Base-by-base conservation (phyloP, 345 rosid species). In the Camelina sativa region DNA sequence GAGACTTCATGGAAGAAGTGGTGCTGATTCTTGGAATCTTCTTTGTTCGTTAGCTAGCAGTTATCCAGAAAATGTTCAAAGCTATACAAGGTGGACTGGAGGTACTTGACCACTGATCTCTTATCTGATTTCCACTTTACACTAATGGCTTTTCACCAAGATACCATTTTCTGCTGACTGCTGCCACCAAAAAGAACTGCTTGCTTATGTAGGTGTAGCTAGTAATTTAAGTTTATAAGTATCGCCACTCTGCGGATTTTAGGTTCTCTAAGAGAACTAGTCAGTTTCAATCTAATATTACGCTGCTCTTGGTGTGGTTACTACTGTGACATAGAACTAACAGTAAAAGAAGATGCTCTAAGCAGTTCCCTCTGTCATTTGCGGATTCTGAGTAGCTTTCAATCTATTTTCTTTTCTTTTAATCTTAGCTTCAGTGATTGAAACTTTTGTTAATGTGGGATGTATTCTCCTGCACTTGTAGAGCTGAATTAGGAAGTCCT, bases 1-100 rank as follows among this genome's bases (percentile, higher is more conserved):
- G 72, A 76, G 80, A 82, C 11, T 69, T 55, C 20, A 76, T 75
- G 73, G 69, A 43, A 34, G 74, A 77, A 75, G 81, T 75, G 71
- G 53, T 63, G 58, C 65, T 13, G 54, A 44, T 28, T 69, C 4
- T 44, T 58, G 57, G 58, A 8, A 20, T 58, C 57, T 19, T 40
- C 62, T 34, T 6, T 34, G 0, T 41, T 28, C 32, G 13, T 43
- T 30, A 3, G 5, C 28, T 28, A 3, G 5, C 25, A 25, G 3
- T 43, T 56, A 55, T 41, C 64, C 52, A 47, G 11, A 32, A 32
- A 44, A 20, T 48, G 12, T 37, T 61, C 35, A 61, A 61, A 71
- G 40, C 52, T 53, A 62, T 10, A 50, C 62, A 51, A 37, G 28
- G 28, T 62, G 62, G 25, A 22, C 22, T 22, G 1, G 55, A 63